A percentile compares a stretch with the other conserved stretches of the same genome.
Evolutionary conservation across 345 rosid species (phyloP).

Genomic region (Combretum micranthum): DNA sequence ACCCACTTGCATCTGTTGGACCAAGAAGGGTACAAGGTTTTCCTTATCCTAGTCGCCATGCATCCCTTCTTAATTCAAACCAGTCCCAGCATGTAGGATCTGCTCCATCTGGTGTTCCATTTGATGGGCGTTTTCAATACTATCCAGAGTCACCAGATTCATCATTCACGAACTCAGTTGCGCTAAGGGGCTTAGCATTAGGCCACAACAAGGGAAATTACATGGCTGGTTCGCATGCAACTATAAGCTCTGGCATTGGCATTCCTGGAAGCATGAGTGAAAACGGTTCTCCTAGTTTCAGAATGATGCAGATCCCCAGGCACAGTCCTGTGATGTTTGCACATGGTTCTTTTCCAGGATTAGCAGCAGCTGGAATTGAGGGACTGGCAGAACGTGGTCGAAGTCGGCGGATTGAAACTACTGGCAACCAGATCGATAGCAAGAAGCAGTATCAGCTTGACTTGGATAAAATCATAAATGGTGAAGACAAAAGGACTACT

Average conservation of each 20-base stretch:
- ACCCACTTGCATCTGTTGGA: slow-evolving; percentile 45
- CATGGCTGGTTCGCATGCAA: slow-evolving; percentile 34
- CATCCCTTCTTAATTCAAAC: slow-evolving; percentile 40
- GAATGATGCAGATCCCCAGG: slow-evolving; percentile 54
- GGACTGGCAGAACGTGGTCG: slow-evolving; percentile 45
- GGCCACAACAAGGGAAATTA: slow-evolving; percentile 39
- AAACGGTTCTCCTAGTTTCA: slow-evolving; percentile 43
- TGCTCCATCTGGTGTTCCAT: slow-evolving; percentile 81
- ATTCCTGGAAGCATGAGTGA: slow-evolving; percentile 44
- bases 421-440: slow-evolving; percentile 46
- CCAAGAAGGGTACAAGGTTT: slow-evolving; percentile 35
- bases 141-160: slow-evolving; percentile 67
- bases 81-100: slow-evolving; percentile 78
- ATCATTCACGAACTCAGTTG: slow-evolving; percentile 48
- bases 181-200: slow-evolving; percentile 43
- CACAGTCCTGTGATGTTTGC: slow-evolving; percentile 35
- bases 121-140: slow-evolving; percentile 74
- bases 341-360: slow-evolving; percentile 45
- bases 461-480: slow-evolving; percentile 64
- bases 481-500: slow-evolving; percentile 83
- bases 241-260: slow-evolving; percentile 40
- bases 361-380: slow-evolving; percentile 34
- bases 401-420: slow-evolving; percentile 37
- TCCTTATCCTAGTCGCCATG: slow-evolving; percentile 36
- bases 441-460: slow-evolving; percentile 78